phyloP scores from a whole-genome alignment of 805 yeast genomes.

The Metschnikowia lachancei region DNA sequence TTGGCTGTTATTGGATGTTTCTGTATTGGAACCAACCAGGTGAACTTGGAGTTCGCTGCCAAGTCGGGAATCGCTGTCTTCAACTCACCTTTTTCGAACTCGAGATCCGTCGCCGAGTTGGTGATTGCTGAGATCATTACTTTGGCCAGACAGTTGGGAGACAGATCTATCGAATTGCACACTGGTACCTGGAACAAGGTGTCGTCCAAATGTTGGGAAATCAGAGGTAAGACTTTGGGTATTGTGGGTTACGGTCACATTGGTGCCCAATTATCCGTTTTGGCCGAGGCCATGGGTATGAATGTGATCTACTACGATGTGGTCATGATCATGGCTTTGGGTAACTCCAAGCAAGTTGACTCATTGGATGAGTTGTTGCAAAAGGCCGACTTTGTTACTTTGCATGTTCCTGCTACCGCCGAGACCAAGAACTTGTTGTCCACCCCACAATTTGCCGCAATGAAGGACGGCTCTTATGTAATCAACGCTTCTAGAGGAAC shows the following conservation, averaged over 20 bases:
- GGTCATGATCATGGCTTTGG: slow-evolving; percentile 89
- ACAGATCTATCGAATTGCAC: slow-evolving; percentile 93
- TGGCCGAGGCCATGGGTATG: slow-evolving; percentile 98
- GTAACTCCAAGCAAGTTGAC: slow-evolving; percentile 91
- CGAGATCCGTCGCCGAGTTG: slow-evolving; percentile 96
- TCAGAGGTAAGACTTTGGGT: slow-evolving; percentile 97
- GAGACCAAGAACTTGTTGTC: slow-evolving; percentile 91
- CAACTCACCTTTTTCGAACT: slow-evolving; percentile 97
- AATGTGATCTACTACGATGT: slow-evolving; percentile 92
- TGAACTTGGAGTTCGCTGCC: slow-evolving; percentile 89
- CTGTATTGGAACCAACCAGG: slow-evolving; percentile 99
- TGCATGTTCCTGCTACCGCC: slow-evolving; percentile 92
- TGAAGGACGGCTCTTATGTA: slow-evolving; percentile 94
- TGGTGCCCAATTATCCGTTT: slow-evolving; percentile 93
- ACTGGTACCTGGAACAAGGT: slow-evolving; percentile 98
- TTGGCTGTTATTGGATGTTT: slow-evolving; percentile 92
- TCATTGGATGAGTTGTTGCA: slow-evolving; percentile 79
- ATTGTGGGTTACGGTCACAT: slow-evolving; percentile 98
- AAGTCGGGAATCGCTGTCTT: slow-evolving; percentile 91
- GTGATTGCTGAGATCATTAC: slow-evolving; percentile 93
- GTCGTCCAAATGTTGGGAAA: slow-evolving; percentile 94
- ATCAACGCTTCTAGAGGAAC: slow-evolving; percentile 98
- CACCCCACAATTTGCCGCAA: slow-evolving; percentile 86
- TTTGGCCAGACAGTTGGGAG: slow-evolving; percentile 94
- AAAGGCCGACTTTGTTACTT: slow-evolving; percentile 82